These are phyloP conservation scores for Kickxella alabastrina DNA, from an alignment of 192 early-diverging fungal species.

Conservation along the genomic window DNA sequence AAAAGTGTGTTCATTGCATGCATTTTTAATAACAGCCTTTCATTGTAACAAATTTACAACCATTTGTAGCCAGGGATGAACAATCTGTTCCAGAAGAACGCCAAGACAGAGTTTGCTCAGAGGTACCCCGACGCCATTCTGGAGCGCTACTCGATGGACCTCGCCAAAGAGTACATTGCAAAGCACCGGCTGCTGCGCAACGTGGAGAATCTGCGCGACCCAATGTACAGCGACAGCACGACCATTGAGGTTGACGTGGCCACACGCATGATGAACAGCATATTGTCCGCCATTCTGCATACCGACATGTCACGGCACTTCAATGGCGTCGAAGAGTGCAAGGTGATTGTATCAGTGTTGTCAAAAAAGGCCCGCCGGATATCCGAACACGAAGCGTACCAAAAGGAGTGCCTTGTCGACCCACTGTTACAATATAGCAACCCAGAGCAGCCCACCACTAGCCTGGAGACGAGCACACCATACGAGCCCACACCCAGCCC, in stretches of 20 bases:
- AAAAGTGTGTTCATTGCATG: too few species aligned
- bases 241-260: constrained; percentile 43
- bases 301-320: constrained; percentile 95
- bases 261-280: constrained; percentile 43
- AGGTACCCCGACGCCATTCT: constrained; percentile 82
- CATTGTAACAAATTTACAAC: too few species aligned
- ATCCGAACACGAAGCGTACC: constrained; percentile 28
- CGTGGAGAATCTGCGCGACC: constrained; percentile 48
- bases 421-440: constrained; percentile 2
- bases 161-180: constrained; percentile 66
- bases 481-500: not conserved
- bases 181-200: constrained; percentile 71
- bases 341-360: constrained; percentile 35
- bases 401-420: constrained; percentile 14
- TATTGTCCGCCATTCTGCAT: constrained; percentile 67
- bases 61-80: constrained; percentile 83
- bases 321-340: constrained; percentile 56
- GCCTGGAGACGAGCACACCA: not conserved
- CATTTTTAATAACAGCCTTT: too few species aligned
- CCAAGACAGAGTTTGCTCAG: constrained; percentile 68
- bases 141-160: constrained; percentile 79
- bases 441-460: not conserved
- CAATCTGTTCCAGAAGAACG: constrained; percentile 89
- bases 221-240: constrained; percentile 51
- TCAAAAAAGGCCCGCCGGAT: constrained; percentile 42